Conservation (phyloP, 225 moss, liverwort and hornwort genomes). For the Pseudoscleropodium purum region DNA sequence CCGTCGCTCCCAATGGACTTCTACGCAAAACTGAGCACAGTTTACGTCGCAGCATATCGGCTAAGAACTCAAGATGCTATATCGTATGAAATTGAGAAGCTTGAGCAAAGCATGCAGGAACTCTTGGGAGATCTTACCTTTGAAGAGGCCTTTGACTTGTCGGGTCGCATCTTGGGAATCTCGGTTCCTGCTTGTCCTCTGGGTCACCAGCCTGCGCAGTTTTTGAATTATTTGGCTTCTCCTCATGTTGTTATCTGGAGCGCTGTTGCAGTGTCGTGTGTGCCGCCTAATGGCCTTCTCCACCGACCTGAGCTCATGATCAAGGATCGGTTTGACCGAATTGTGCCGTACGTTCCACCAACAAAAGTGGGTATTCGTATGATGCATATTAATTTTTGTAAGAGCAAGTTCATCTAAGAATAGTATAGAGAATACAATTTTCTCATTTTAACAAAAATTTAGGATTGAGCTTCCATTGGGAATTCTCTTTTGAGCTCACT, state of each 20-base stretch:
- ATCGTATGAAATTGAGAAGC: slow-evolving; percentile 41
- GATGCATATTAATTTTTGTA: neutral
- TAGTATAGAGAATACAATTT: neutral
- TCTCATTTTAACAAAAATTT: neutral
- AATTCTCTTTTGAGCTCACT: neutral
- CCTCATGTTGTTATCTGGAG: slow-evolving; percentile 72
- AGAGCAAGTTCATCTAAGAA: neutral
- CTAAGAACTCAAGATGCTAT: slow-evolving; percentile 33
- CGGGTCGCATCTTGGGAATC: slow-evolving; percentile 46
- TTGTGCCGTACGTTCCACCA: slow-evolving; percentile 32
- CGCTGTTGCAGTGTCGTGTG: slow-evolving; percentile 50
- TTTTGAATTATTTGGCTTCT: slow-evolving; percentile 48
- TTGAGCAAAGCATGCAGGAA: slow-evolving; percentile 51
- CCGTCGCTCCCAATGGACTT: slow-evolving; percentile 39
- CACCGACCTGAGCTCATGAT: slow-evolving; percentile 48
- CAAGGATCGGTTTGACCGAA: slow-evolving; percentile 32
- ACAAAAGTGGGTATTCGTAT: slow-evolving; percentile 10
- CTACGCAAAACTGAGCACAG: slow-evolving; percentile 35
- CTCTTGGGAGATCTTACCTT: slow-evolving; percentile 58
- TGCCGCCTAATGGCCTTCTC: slow-evolving; percentile 29
- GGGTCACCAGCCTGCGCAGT: slow-evolving; percentile 32
- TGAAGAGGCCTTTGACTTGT: slow-evolving; percentile 55
- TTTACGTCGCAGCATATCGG: slow-evolving; percentile 36
- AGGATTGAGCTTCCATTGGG: neutral
- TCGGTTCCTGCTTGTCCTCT: slow-evolving; percentile 28